These are phyloP conservation scores for Beverwykella pulmonaria DNA, from an alignment of 495 filamentous ascomycete genomes.

Conservation along the genomic window DNA sequence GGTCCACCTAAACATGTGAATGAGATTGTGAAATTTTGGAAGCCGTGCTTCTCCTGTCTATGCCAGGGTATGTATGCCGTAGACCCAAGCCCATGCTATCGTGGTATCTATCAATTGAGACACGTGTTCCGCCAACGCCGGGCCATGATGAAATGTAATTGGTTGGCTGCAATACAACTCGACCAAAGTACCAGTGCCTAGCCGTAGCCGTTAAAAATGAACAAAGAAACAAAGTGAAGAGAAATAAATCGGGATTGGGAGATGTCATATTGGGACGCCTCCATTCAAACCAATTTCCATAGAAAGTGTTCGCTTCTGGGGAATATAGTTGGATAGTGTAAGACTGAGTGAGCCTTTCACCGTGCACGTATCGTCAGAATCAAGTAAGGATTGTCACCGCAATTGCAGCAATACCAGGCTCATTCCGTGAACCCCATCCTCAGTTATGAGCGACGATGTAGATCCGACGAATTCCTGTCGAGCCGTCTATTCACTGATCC, in stretches of 20 bases:
- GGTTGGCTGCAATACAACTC: background rate
- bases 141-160: background rate
- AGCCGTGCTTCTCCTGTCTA: background rate
- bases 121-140: background rate
- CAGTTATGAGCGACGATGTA: constrained; percentile 19
- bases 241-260: background rate
- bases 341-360: background rate
- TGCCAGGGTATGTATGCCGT: background rate
- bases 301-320: background rate
- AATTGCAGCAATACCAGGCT: background rate
- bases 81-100: background rate
- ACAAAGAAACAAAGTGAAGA: background rate
- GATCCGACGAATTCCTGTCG: constrained; percentile 32
- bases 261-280: background rate
- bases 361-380: background rate
- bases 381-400: background rate
- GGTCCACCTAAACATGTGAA: background rate
- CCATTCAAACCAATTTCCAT: background rate
- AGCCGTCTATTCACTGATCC: constrained; percentile 29
- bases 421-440: background rate
- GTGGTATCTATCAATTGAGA: constrained; percentile 1
- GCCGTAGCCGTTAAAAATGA: background rate
- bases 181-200: background rate
- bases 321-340: background rate
- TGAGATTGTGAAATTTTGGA: background rate